Evolutionary conservation across 1,284 basidiomycete genomes (phyloP).

Genomic region (Hypsizygus ulmarius): DNA sequence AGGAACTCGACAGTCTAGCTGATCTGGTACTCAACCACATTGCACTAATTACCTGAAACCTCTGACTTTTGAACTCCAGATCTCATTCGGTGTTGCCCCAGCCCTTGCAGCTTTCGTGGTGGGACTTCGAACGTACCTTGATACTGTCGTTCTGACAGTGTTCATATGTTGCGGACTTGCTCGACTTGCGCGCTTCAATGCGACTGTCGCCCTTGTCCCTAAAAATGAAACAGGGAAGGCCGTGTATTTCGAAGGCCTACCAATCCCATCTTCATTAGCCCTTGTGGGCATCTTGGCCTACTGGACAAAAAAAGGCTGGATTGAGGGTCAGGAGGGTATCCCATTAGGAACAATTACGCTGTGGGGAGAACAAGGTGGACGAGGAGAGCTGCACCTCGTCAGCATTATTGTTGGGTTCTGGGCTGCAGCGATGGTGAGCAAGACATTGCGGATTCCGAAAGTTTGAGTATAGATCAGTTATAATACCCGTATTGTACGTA

Average conservation of each 20-base stretch:
- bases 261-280: conserved; percentile 88
- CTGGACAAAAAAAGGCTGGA: conserved; percentile 83
- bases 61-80: conserved; percentile 44
- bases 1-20: conserved; percentile 96
- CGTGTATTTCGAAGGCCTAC: conserved; percentile 96
- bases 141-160: conserved; percentile 81
- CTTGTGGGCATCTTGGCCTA: conserved; percentile 82
- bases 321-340: conserved; percentile 71
- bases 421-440: conserved; percentile 95
- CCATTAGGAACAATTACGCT: conserved; percentile 73
- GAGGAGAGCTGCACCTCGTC: conserved; percentile 78
- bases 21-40: conserved; percentile 64
- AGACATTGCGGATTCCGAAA: conserved; percentile 87
- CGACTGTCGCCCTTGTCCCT: conserved; percentile 92
- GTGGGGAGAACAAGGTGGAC: conserved; percentile 70
- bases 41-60: conserved; percentile 6
- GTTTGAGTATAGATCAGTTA: conserved; percentile 33
- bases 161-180: conserved; percentile 98
- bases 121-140: conserved; percentile 87
- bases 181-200: conserved; percentile 96
- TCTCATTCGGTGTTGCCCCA: conserved; percentile 97
- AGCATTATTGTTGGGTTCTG: conserved; percentile 74
- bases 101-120: conserved; percentile 89
- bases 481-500: conserved; percentile 11
- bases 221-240: conserved; percentile 87